Evolutionary conservation across 202 grass and related monocot species (phyloP).

Genomic region (Miscanthus sacchariflorus): DNA sequence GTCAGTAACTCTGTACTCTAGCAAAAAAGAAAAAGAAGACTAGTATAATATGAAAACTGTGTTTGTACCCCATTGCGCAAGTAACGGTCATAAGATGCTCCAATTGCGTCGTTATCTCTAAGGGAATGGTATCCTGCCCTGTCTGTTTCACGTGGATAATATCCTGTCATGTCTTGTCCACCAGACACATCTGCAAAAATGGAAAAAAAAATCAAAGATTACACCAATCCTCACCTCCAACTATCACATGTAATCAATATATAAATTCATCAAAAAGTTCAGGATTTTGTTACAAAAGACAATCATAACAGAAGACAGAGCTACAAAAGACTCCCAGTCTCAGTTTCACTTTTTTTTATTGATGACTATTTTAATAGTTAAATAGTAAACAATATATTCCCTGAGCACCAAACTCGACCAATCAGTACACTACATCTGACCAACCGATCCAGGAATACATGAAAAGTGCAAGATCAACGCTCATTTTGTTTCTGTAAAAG

Average conservation of each 20-base stretch:
- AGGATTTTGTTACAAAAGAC: not conserved
- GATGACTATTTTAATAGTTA: not conserved
- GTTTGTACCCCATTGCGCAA: slow-evolving; percentile 90
- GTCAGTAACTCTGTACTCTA: not conserved
- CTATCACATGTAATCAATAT: slow-evolving; percentile 27
- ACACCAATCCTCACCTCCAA: not conserved
- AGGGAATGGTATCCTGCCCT: slow-evolving; percentile 71
- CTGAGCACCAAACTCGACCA: not conserved
- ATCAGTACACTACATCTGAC: not conserved
- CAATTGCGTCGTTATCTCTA: slow-evolving; percentile 90
- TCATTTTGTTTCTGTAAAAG: not conserved
- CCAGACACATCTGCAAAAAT: slow-evolving; percentile 61
- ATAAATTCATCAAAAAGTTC: not conserved
- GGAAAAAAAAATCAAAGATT: not conserved
- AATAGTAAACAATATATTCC: not conserved
- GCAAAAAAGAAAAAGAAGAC: not conserved
- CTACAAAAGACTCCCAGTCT: not conserved
- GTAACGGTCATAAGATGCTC: slow-evolving; percentile 96
- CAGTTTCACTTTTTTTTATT: not conserved
- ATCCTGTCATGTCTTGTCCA: slow-evolving; percentile 80
- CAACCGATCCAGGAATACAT: not conserved
- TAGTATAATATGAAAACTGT: not conserved
- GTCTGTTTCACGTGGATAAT: slow-evolving; percentile 86
- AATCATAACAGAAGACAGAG: not conserved
- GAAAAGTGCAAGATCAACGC: not conserved